These are phyloP conservation scores for Globisporangium cederbergense DNA, from an alignment of 352 stramenopile species.

Conservation along the genomic window DNA sequence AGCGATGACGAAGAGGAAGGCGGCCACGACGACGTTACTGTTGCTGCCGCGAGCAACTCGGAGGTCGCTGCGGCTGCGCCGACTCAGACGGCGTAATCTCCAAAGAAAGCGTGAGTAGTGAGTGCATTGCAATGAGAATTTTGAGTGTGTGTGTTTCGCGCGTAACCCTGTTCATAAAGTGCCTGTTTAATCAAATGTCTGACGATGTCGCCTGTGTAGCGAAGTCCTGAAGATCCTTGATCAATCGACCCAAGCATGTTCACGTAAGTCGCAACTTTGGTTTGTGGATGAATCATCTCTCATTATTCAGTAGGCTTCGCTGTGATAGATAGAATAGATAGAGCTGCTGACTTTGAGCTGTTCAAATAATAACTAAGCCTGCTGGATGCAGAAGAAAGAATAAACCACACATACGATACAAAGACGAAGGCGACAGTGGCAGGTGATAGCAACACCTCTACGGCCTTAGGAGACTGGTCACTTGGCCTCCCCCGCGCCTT, in stretches of 20 bases:
- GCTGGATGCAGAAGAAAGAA: not conserved
- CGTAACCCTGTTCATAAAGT: constrained; percentile 2
- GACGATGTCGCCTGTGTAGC: no score
- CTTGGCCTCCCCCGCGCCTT: constrained; percentile 35
- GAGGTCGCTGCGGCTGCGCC: constrained; percentile 8
- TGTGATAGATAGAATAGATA: constrained; percentile 16
- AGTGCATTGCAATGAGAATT: constrained; percentile 7
- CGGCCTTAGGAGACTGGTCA: not conserved
- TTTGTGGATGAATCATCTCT: not conserved
- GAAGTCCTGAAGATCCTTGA: no score
- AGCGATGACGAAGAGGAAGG: constrained; percentile 68
- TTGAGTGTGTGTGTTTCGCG: not conserved
- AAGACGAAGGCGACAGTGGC: not conserved
- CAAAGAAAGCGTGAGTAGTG: constrained; percentile 9
- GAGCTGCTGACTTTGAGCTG: constrained; percentile 2
- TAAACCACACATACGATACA: not conserved
- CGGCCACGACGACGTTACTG: not conserved
- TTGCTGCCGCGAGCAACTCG: not conserved
- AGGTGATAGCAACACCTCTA: no score
- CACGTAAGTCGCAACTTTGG: not conserved
- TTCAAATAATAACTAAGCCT: constrained; percentile 12
- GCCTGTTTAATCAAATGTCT: not conserved
- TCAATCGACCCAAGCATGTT: not conserved
- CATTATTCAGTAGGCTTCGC: constrained; percentile 9
- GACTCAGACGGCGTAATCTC: constrained; percentile 8